Base-by-base conservation (phyloP, 768 basidiomycete species). In the Boletales sp. region DNA sequence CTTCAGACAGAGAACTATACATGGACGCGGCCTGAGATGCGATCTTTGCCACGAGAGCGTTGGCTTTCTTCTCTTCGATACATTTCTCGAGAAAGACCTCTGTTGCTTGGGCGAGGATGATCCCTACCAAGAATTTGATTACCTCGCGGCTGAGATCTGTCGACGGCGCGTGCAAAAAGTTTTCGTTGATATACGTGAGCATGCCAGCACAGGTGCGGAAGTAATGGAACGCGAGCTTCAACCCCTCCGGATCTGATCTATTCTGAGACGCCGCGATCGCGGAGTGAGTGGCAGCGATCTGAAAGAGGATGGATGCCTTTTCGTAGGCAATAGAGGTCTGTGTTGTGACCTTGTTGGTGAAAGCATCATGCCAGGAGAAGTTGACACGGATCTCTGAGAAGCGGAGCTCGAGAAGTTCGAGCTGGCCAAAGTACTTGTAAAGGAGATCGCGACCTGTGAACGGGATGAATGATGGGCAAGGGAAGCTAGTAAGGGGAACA, bases 371-470 rank as follows among this genome's bases (percentile, higher is more conserved):
- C 94, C 97, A 99, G 0, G 92, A 86, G 63, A 98, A 99, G 55
- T 89, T 87, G 69, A 97, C 94, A 58, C 90, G 82, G 55, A 98
- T 92, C 67, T 98, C 95, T 9, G 95, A 83, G 73, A 99, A 99
- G 34, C 97, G 84, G 45, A 99, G 80, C 66, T 99, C 97, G 36
- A 99, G 83, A 5, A 98, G 82, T 63, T 99, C 97, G 39, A 99
- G 84, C 69, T 99, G 97, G 32, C 97, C 95, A 73, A 98, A 99
- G 74, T 99, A 99, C 72, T 97, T 97, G 86, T 95, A 97, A 39
- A 99, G 77, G 18, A 98, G 77, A 72, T 98, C 95, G 43, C 94
- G 80, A 12, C 87, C 94, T 86, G 63, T 42, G 29, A 8, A 17
- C 32, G 2, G 40, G 13, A 24, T 55, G 32, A 54, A 45, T 38